phyloP scores from a whole-genome alignment of 495 filamentous ascomycete species.

The Aspergillus biplanus region DNA sequence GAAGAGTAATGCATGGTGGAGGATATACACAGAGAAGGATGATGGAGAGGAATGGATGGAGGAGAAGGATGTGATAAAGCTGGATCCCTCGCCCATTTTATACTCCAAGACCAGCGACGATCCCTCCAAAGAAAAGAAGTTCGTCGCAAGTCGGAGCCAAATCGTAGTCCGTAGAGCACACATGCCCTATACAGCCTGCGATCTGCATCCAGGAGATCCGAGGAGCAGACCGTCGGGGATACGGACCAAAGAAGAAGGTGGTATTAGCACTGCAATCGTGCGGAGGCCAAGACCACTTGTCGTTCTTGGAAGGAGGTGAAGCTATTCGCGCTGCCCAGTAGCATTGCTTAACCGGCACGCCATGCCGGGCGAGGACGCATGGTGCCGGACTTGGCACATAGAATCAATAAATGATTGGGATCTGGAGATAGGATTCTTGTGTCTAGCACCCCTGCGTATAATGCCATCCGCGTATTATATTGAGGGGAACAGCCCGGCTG shows the following conservation, averaged over 20 bases:
- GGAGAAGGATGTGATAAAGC: not conserved
- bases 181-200: no score
- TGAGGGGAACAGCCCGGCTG: not conserved
- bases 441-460: not conserved
- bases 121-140: no score
- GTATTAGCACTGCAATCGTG: conserved; percentile 7
- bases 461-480: not conserved
- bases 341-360: not conserved
- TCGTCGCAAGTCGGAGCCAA: no score
- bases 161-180: no score
- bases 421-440: not conserved
- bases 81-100: no score
- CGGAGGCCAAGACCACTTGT: conserved; percentile 3
- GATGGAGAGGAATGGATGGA: not conserved
- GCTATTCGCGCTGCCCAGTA: conserved; percentile 15
- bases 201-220: not conserved
- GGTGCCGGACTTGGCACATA: not conserved
- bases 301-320: conserved; percentile 11
- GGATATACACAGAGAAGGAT: not conserved
- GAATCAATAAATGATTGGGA: not conserved
- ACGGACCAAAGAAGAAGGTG: conserved; percentile 17
- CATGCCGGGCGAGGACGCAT: not conserved
- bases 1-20: conserved; percentile 19
- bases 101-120: no score
- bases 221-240: conserved; percentile 3